Evolutionary conservation across 176 grass and related monocot species (phyloP).

Genomic region (Musa beccarii): DNA sequence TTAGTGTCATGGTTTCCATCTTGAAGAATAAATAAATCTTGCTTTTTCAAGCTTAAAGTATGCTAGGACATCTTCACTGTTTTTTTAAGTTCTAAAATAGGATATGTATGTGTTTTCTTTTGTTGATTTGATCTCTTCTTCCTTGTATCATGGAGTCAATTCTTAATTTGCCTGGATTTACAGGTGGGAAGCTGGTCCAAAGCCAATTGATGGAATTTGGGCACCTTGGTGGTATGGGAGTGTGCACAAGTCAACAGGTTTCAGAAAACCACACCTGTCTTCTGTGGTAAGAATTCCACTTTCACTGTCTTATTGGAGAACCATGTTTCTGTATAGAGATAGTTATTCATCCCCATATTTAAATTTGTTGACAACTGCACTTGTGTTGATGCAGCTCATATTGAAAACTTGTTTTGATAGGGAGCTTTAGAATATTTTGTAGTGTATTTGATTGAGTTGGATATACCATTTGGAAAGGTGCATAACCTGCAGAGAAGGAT

Average conservation of each 20-base stretch:
- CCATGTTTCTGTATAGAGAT: not conserved
- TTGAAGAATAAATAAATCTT: too few relatives aligned
- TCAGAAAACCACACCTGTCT: constrained; percentile 38
- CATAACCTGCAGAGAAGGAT: too few relatives aligned
- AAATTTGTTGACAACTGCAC: not conserved
- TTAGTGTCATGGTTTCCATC: too few relatives aligned
- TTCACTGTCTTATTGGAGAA: not conserved
- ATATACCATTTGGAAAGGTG: too few relatives aligned
- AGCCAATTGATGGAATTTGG: constrained; percentile 84
- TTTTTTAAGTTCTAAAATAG: not conserved
- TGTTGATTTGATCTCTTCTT: not conserved
- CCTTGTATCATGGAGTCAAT: not conserved
- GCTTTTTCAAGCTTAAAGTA: too few relatives aligned
- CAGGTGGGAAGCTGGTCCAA: constrained; percentile 94
- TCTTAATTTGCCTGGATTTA: constrained; percentile 21
- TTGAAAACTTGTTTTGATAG: too few relatives aligned
- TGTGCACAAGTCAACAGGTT: constrained; percentile 82
- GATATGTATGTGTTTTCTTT: not conserved
- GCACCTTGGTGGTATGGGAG: constrained; percentile 91
- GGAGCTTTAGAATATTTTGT: too few relatives aligned
- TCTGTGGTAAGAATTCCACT: constrained; percentile 37
- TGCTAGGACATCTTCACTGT: not conserved
- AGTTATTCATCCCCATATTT: not conserved
- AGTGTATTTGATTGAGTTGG: too few relatives aligned
- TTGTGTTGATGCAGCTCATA: not conserved